Percentiles rank a stretch among this genome's conserved stretches.
phyloP scores from a whole-genome alignment of 179 eudicot species.

The Corrigiola litoralis region DNA sequence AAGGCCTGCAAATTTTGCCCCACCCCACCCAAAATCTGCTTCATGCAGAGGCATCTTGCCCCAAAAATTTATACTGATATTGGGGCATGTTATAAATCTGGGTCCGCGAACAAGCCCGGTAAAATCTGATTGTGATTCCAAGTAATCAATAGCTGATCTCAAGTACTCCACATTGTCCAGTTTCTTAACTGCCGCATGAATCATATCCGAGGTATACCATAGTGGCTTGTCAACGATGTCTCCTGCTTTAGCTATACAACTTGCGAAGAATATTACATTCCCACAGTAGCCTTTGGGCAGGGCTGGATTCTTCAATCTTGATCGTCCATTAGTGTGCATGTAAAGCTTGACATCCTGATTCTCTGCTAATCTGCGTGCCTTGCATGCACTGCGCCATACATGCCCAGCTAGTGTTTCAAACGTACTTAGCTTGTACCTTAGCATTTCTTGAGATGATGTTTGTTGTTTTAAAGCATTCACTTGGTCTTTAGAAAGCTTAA shows the following conservation, averaged over 20 bases:
- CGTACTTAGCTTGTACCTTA: constrained; percentile 22
- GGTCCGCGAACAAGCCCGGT: constrained; percentile 32
- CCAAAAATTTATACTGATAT: constrained; percentile 45
- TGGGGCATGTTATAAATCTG: constrained; percentile 30
- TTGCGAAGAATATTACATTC: constrained; percentile 38
- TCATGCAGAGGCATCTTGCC: constrained; percentile 33
- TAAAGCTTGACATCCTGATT: constrained; percentile 42
- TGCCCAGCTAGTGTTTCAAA: constrained; percentile 39
- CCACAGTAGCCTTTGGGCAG: constrained; percentile 41
- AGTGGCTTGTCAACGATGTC: constrained; percentile 30
- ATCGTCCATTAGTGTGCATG: constrained; percentile 41
- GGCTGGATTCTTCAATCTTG: constrained; percentile 22
- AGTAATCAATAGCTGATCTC: constrained; percentile 45
- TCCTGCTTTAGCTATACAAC: constrained; percentile 26
- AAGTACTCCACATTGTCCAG: constrained; percentile 35
- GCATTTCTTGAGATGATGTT: constrained; percentile 10
- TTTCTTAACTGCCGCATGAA: constrained; percentile 25
- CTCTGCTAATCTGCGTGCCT: constrained; percentile 34
- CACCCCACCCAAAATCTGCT: constrained; percentile 60
- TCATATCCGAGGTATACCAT: constrained; percentile 22
- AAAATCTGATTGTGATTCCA: constrained; percentile 35
- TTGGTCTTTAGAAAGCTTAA: constrained; percentile 20
- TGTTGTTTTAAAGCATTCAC: constrained; percentile 16
- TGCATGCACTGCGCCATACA: constrained; percentile 36
- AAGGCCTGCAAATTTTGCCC: constrained; percentile 37